These are phyloP conservation scores for Furcasterigmium furcatum DNA, from an alignment of 2,329 filamentous ascomycete species.

Conservation along the genomic window DNA sequence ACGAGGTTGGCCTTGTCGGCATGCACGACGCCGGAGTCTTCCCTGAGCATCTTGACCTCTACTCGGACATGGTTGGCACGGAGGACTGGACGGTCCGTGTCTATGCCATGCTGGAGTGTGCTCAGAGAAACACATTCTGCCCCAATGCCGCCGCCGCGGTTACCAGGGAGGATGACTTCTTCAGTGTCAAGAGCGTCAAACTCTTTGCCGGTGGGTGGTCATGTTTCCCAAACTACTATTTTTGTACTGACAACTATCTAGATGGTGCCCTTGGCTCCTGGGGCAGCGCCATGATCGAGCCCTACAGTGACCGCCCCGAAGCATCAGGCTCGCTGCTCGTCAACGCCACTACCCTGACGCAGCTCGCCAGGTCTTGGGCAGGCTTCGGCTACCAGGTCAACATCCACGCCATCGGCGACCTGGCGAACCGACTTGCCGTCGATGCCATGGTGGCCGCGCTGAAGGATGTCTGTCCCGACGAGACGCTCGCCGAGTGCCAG, in stretches of 20 bases:
- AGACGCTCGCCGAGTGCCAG: conserved; percentile 46
- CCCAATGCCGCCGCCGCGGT: conserved; percentile 43
- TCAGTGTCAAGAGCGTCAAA: conserved; percentile 63
- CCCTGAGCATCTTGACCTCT: conserved; percentile 51
- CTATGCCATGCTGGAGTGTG: conserved; percentile 67
- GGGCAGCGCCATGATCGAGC: conserved; percentile 70
- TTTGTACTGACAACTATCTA: conserved; percentile 22
- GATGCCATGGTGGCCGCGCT: conserved; percentile 60
- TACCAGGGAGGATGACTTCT: conserved; percentile 42
- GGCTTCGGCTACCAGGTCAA: conserved; percentile 63
- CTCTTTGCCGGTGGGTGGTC: conserved; percentile 57
- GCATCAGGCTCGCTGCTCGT: conserved; percentile 64
- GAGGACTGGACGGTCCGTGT: conserved; percentile 60
- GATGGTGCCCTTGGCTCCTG: conserved; percentile 69
- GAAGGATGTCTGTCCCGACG: conserved; percentile 43
- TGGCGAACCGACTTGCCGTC: conserved; percentile 62
- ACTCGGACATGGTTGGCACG: conserved; percentile 42
- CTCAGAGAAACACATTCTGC: conserved; percentile 62
- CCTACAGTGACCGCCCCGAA: conserved; percentile 61
- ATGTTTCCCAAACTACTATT: background rate
- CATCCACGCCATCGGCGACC: conserved; percentile 70
- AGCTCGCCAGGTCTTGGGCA: conserved; percentile 56
- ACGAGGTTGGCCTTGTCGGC: conserved; percentile 63
- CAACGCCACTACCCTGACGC: conserved; percentile 55
- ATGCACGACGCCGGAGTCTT: conserved; percentile 66